A percentile compares a stretch with the other conserved stretches of the same genome.
Conservation (phyloP, 78 protist species). For the Dictyostelium brefeldianum region DNA sequence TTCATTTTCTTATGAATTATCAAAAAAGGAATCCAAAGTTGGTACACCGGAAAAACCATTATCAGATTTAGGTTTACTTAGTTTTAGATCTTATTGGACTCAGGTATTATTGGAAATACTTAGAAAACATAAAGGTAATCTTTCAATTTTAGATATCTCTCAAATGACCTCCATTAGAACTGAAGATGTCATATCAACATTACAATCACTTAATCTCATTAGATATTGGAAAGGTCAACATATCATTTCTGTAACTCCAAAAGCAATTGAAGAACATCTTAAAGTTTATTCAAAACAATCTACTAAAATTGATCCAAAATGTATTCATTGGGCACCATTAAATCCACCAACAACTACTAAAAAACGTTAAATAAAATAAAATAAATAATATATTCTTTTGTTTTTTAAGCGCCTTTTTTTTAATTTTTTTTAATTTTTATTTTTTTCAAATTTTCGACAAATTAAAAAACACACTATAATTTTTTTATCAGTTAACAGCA, state of each 20-base stretch:
- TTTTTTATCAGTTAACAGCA: background rate
- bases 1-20: slow-evolving; percentile 94
- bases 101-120: slow-evolving; percentile 67
- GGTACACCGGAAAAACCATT: slow-evolving; percentile 99
- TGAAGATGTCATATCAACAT: slow-evolving; percentile 91
- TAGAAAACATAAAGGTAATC: slow-evolving; percentile 51
- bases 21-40: slow-evolving; percentile 90
- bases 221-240: slow-evolving; percentile 95
- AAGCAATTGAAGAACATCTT: slow-evolving; percentile 87
- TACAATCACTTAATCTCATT: slow-evolving; percentile 89
- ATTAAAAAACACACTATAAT: background rate
- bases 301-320: slow-evolving; percentile 71
- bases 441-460: background rate
- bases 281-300: slow-evolving; percentile 73
- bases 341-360: slow-evolving; percentile 52
- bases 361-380: slow-evolving; percentile 21
- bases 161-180: slow-evolving; percentile 87
- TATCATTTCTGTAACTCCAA: slow-evolving; percentile 90
- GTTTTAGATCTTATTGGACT: slow-evolving; percentile 95
- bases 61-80: slow-evolving; percentile 97
- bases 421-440: background rate
- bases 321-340: slow-evolving; percentile 82
- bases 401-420: background rate
- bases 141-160: slow-evolving; percentile 82
- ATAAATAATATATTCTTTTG: too few species aligned